Evolutionary conservation across 805 yeast genomes (phyloP), one percentile per base, ranked within the genome.

Genomic region (Yamadazyma paraphyllophila): DNA sequence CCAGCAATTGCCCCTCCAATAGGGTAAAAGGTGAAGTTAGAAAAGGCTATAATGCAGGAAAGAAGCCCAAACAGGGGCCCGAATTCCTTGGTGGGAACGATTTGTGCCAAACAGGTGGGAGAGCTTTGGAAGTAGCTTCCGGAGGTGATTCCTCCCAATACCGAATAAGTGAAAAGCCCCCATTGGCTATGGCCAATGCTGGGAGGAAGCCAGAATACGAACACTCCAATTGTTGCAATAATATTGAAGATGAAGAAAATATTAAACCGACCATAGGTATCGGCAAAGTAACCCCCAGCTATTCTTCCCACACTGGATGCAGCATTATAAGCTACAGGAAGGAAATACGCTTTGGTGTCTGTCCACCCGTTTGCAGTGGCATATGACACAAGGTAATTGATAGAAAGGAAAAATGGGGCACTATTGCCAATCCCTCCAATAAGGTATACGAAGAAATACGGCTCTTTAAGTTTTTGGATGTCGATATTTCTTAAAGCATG

Each of bases 221-320:
- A 53, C 36, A 55, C 54, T 24, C 55, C 55, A 7, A 57, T 26
- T 4, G 54, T 41, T 7, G 57, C 49, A 15, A 58, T 26, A 7
- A 47, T n/a, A 16, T 53, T 48, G 8, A 49, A 46, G 5, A 50
- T 15, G 36, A 62, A 52, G 26, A 60, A 48, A 10, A 53, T 40
- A 36, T 59, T 59, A 45, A 59, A 56, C 20, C 62, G 43, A 4
- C 64, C 65, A 38, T 53, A 54, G 13, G 44, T 42, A 48, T 61
- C 65, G 7, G 63, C 57, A 9, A 60, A 24, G 16, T 43, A 34
- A 10, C 60, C 58, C 2, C 63, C 61, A 8, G 52, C 36, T 11
- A 60, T 17, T 40, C 65, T 40, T 2, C 65, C 64, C 6, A 58
- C 51, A 13, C 57, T 55, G 4, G 62, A 54, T 13, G 54, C 46